Conservation (phyloP, 2,329 filamentous ascomycete species). For the Zymoseptoria ardabiliae region DNA sequence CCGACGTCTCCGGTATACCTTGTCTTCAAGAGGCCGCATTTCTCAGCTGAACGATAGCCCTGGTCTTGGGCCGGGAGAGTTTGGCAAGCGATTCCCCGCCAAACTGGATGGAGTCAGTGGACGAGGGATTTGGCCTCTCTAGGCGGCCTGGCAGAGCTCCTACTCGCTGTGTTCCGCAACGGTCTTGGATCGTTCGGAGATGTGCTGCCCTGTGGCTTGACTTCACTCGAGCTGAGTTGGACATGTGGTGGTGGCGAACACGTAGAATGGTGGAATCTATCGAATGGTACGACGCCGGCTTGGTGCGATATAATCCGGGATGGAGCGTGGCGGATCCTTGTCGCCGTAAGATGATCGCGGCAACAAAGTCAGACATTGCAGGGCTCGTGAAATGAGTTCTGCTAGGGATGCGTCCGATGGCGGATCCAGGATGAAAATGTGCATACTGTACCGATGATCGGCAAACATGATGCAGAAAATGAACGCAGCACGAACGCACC, state of each 20-base stretch:
- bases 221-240: neutral
- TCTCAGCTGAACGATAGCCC: neutral
- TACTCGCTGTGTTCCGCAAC: neutral
- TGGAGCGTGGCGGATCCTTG: neutral
- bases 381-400: neutral
- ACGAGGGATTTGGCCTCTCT: neutral
- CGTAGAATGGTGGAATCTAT: neutral
- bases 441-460: neutral
- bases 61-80: neutral
- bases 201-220: neutral
- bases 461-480: neutral
- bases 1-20: neutral
- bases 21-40: neutral
- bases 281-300: neutral
- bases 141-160: neutral
- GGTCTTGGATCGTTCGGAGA: neutral
- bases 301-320: neutral
- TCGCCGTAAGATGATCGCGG: neutral
- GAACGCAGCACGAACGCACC: neutral
- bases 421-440: neutral
- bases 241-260: neutral
- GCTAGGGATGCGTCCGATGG: neutral
- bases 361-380: neutral
- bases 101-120: neutral
- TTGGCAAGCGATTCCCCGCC: neutral